A percentile compares a stretch with the other conserved stretches of the same genome.
Evolutionary conservation across 305 asterid genomes (phyloP).

Genomic region (Fraxinus dipetala): DNA sequence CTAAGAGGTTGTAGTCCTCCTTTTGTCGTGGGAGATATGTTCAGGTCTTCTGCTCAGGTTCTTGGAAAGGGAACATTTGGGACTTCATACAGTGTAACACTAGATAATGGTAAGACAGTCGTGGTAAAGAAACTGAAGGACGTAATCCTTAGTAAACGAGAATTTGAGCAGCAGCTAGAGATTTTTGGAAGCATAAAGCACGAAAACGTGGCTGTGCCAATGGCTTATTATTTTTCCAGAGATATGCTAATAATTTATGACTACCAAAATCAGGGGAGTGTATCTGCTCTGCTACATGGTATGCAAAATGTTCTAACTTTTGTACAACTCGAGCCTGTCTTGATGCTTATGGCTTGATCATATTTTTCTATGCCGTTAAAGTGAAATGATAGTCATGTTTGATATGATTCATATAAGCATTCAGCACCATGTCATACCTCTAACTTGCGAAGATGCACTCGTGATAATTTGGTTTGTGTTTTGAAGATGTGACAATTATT

Average conservation of each 20-base stretch:
- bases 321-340: background rate
- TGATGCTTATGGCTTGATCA: background rate
- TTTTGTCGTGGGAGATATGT: slow-evolving; percentile 8
- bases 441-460: too few relatives aligned
- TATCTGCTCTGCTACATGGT: slow-evolving; percentile 12
- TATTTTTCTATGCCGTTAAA: background rate
- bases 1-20: background rate
- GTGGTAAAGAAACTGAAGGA: slow-evolving; percentile 9
- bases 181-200: background rate
- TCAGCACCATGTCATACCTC: background rate
- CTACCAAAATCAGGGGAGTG: slow-evolving; percentile 6
- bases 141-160: background rate
- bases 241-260: background rate
- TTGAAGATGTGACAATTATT: background rate
- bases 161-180: slow-evolving; percentile 16
- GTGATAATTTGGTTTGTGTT: background rate
- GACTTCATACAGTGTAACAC: slow-evolving; percentile 7
- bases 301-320: background rate
- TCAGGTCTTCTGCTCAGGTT: slow-evolving; percentile 5
- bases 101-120: background rate
- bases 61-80: slow-evolving; percentile 15
- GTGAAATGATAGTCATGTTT: background rate
- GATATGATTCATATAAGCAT: background rate
- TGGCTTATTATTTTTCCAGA: slow-evolving; percentile 1
- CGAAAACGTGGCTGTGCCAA: slow-evolving; percentile 6